Evolutionary conservation across 768 basidiomycete species (phyloP).

Genomic region (Tephrocybe sp.): DNA sequence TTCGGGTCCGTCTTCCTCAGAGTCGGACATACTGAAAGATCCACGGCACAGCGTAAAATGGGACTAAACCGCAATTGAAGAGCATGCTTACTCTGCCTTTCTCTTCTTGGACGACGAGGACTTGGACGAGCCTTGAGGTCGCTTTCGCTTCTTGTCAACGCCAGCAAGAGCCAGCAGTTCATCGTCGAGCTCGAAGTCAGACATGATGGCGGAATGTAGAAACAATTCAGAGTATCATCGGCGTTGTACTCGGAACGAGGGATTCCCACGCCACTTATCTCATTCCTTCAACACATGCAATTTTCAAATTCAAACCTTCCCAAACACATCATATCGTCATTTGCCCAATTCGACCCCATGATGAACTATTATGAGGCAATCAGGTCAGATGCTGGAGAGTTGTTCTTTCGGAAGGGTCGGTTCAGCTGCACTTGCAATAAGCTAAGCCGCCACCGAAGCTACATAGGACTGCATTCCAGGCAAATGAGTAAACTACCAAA

Average conservation of each 20-base stretch:
- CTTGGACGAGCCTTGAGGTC: constrained; percentile 44
- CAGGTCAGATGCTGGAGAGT: too few relatives aligned
- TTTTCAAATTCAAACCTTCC: not conserved
- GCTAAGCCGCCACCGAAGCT: too few relatives aligned
- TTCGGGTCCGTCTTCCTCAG: constrained; percentile 59
- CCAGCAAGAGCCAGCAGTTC: constrained; percentile 84
- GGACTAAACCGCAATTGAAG: constrained; percentile 11
- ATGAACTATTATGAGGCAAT: too few relatives aligned
- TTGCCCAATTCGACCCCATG: too few relatives aligned
- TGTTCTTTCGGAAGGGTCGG: too few relatives aligned
- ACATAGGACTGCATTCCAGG: too few relatives aligned
- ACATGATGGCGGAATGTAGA: constrained; percentile 32
- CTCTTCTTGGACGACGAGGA: constrained; percentile 60
- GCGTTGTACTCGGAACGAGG: not conserved
- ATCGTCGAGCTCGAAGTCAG: constrained; percentile 56
- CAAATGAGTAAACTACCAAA: too few relatives aligned
- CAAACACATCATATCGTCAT: not conserved
- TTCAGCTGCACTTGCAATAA: too few relatives aligned
- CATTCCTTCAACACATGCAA: not conserved
- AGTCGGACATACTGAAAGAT: constrained; percentile 38
- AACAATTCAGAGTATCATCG: not conserved
- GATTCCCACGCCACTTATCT: constrained; percentile 12
- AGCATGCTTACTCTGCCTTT: constrained; percentile 63
- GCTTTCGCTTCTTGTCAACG: constrained; percentile 66
- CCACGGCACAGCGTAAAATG: constrained; percentile 15